Evolutionary conservation across 164 flowering plant genomes (phyloP).

Genomic region (Tinospora cordifolia): DNA sequence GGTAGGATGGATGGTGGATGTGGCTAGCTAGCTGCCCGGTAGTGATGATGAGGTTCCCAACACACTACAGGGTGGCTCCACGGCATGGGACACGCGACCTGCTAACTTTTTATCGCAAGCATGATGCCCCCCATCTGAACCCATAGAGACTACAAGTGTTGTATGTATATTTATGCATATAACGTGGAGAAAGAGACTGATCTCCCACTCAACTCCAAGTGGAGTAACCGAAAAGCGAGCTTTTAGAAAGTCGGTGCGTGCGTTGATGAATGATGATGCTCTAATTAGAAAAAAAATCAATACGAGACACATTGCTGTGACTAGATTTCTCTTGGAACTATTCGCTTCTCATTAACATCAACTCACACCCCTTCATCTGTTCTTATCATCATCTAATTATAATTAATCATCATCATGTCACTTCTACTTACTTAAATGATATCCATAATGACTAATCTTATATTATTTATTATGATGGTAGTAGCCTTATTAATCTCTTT

Average conservation of each 20-base stretch:
- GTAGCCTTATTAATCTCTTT: too few species aligned
- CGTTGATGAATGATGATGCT: slow-evolving; percentile 20
- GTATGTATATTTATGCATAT: too few species aligned
- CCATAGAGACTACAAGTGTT: not conserved
- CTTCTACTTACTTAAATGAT: not conserved
- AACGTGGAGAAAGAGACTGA: not conserved
- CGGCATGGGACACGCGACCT: too few species aligned
- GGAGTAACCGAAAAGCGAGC: slow-evolving; percentile 17
- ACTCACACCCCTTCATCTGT: not conserved
- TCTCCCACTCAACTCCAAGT: slow-evolving; percentile 2
- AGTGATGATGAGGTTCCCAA: not conserved
- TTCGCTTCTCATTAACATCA: not conserved
- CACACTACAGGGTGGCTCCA: too few species aligned
- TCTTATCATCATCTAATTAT: not conserved
- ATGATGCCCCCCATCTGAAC: too few species aligned
- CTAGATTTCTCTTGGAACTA: slow-evolving; percentile 13
- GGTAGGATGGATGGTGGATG: too few species aligned
- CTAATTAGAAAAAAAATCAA: not conserved
- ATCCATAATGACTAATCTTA: too few species aligned
- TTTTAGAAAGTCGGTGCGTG: slow-evolving; percentile 26
- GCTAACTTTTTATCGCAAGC: too few species aligned
- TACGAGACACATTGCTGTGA: slow-evolving; percentile 10
- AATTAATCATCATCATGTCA: not conserved
- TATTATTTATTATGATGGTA: too few species aligned
- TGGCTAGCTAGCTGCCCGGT: too few species aligned